Percentiles rank a stretch among this genome's conserved stretches.
phyloP scores from a whole-genome alignment of 345 rosid genomes.

The Hibiscus tridactylites region DNA sequence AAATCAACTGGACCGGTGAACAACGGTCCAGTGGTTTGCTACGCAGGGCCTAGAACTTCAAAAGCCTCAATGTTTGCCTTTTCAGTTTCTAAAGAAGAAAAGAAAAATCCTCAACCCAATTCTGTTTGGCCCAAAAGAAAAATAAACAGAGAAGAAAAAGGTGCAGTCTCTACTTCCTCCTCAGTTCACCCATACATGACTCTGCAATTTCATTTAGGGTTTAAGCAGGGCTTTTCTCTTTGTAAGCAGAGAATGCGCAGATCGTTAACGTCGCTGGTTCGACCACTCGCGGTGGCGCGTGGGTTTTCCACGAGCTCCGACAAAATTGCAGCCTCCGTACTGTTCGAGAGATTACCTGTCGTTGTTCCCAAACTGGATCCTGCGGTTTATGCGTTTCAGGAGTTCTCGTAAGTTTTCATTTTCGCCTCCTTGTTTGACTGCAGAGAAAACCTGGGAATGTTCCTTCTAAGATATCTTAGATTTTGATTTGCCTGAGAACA shows the following conservation, averaged over 20 bases:
- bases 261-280: slow-evolving; percentile 27
- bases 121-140: too few relatives aligned
- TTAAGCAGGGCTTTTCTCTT: background rate
- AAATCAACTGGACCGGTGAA: too few relatives aligned
- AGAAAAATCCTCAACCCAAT: too few relatives aligned
- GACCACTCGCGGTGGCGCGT: slow-evolving; percentile 24
- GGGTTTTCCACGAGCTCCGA: slow-evolving; percentile 56
- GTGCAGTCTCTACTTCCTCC: too few relatives aligned
- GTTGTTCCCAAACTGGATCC: slow-evolving; percentile 88
- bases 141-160: too few relatives aligned
- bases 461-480: background rate
- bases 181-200: too few relatives aligned
- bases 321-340: slow-evolving; percentile 71
- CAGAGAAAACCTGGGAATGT: background rate
- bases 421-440: background rate
- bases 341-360: slow-evolving; percentile 87
- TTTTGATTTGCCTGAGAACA: background rate
- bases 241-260: slow-evolving; percentile 39
- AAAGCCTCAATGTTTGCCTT: too few relatives aligned
- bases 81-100: too few relatives aligned
- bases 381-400: slow-evolving; percentile 73
- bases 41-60: too few relatives aligned
- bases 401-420: slow-evolving; percentile 67
- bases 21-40: too few relatives aligned
- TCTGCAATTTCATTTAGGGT: background rate